Percentiles rank a stretch among this genome's conserved stretches.
Conservation (phyloP, 2,329 filamentous ascomycete species). For the Eutypella sp. region DNA sequence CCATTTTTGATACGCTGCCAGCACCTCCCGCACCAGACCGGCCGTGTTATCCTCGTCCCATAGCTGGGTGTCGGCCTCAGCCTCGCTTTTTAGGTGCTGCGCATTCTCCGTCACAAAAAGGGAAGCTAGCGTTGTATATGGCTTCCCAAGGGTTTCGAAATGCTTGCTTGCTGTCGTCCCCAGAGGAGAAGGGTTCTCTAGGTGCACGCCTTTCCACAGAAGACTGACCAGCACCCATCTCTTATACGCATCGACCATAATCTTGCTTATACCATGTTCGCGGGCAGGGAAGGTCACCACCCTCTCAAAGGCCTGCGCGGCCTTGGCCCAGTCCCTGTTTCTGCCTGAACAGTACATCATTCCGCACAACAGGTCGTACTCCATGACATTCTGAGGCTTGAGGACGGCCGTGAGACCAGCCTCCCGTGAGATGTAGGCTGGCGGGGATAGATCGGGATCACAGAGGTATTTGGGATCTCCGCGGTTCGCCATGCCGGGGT, state of each 20-base stretch:
- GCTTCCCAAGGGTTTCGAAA: slow-evolving; percentile 55
- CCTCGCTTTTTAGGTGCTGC: slow-evolving; percentile 57
- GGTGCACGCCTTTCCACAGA: slow-evolving; percentile 59
- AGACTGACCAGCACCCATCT: slow-evolving; percentile 81
- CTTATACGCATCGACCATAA: slow-evolving; percentile 88
- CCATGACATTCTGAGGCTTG: slow-evolving; percentile 49
- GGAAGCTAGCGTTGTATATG: slow-evolving; percentile 66
- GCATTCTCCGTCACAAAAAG: slow-evolving; percentile 58
- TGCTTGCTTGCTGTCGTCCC: slow-evolving; percentile 33
- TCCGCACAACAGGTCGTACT: slow-evolving; percentile 63
- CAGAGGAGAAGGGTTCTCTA: slow-evolving; percentile 51
- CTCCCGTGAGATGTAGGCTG: slow-evolving; percentile 54
- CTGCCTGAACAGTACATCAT: slow-evolving; percentile 57
- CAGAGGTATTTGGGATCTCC: slow-evolving; percentile 38
- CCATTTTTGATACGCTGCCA: slow-evolving; percentile 68
- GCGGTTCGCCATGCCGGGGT: slow-evolving; percentile 43
- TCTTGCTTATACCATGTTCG: slow-evolving; percentile 60
- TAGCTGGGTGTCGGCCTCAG: slow-evolving; percentile 48
- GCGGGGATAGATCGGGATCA: slow-evolving; percentile 39
- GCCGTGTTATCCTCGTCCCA: slow-evolving; percentile 71
- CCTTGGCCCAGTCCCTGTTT: slow-evolving; percentile 57
- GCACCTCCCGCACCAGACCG: slow-evolving; percentile 64
- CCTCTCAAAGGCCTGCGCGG: slow-evolving; percentile 57
- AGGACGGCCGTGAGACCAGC: slow-evolving; percentile 55
- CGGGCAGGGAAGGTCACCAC: slow-evolving; percentile 63